Evolutionary conservation across 1,284 basidiomycete species (phyloP), one percentile per base, ranked within the genome.

Genomic region (Puccinia polysora): DNA sequence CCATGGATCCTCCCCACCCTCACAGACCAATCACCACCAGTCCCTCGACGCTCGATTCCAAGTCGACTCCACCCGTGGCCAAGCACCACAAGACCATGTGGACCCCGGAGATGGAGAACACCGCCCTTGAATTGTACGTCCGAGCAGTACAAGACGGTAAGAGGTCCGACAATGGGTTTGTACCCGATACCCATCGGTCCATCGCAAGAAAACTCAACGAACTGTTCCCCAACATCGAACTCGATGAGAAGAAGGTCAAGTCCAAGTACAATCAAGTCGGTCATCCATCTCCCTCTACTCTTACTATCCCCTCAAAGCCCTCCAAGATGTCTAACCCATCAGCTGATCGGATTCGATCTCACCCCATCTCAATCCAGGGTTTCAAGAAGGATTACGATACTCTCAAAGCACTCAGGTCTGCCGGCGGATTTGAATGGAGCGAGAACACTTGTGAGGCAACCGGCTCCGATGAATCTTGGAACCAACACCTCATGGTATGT

Each of bases 21-120:
- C 56, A 43, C 14, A 38, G 38, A 43, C 8, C 30, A 20, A n/a
- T 59, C 8, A 18, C 40, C 20, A n/a, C 56, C 25, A 15, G 34
- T 6, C 20, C 36, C 8, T 59, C 56, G 20, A 59, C 30, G 36
- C 56, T 59, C 56, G 56, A 59, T 8, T 36, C 56, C 10, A 59
- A 59, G 20, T 43, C 56, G 1, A 43, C n/a, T 43, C 56, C 56
- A 59, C 36, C 45, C 18, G 45, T 59, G 38, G 56, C 56, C 25
- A 59, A 59, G 20, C 56, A 59, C 23, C 56, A 59, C 59, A 62
- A 62, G 43, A 45, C 49, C 59, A 62, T 62, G 40, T 62, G 59
- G 59, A 62, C 59, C 18, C 59, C 59, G 20, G 59, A 62, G 59
- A 62, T 62, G 59, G 59, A 62, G 25, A 62, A 62, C 14, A 62